Evolutionary conservation across 495 filamentous ascomycete species (phyloP), one percentile per base, ranked within the genome.

Genomic region (Ramalina intermedia): DNA sequence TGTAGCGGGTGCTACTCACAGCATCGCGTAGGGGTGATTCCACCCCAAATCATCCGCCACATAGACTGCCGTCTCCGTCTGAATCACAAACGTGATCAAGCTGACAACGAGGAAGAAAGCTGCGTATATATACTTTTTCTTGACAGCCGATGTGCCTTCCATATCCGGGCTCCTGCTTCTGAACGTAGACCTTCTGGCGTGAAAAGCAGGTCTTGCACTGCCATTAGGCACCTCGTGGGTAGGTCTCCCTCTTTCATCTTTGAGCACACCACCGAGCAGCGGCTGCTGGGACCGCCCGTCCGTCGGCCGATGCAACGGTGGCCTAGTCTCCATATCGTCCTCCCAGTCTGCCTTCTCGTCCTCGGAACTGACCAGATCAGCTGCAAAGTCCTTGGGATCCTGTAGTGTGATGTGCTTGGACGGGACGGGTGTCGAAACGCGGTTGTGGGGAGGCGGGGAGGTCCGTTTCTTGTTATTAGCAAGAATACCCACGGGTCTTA

Each of bases 11-110:
- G 36, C 38, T 53, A 75, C 77, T 71, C 69, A 98, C 74, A 98
- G 73, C 91, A 98, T 98, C 70, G 83, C 88, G 69, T 96, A 98
- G 21, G 90, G 82, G 67, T 98, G 96, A 61, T 90, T 78, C 91
- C 91, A 98, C 29, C 78, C 72, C 50, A 95, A 62, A 37, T 88
- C 80, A 64, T 86, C 78, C 63, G 95, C 87, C 37, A 98, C 87
- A 62, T 95, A 89, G 7, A 88, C 80, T 3, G 91, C 88, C 13
- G 94, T 87, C 69, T 95, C 89, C 6, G 91, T 96, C 71, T 98
- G 91, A 5, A 95, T 67, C 27, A 74, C 70, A 64, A 98, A 98
- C 58, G 81, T 79, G 17, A 89, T 66, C 57, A 98, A 67, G 56
- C 82, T 89, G 50, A 94, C 54, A 4, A 82, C 57, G 47, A 98